A percentile compares a stretch with the other conserved stretches of the same genome.
Conservation (phyloP, 169 alveolate genomes). For the Plasmodium malariae region DNA sequence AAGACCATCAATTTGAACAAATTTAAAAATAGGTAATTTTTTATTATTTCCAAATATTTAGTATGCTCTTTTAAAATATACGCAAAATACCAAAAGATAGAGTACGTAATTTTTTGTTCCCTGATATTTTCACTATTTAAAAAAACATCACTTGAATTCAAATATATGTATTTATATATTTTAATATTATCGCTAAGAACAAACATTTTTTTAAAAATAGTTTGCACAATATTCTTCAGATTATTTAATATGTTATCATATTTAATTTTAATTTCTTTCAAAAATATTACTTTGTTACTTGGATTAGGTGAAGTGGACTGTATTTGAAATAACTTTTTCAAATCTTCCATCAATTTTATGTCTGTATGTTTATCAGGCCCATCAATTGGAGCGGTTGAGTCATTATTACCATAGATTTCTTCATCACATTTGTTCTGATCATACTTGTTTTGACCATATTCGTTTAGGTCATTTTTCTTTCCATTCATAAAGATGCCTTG, state of each 20-base stretch:
- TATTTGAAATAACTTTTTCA: slow-evolving; percentile 12
- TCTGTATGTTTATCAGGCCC: slow-evolving; percentile 14
- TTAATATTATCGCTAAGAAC: slow-evolving; percentile 21
- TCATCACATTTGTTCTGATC: too few relatives aligned
- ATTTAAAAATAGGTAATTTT: slow-evolving; percentile 35
- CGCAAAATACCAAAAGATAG: slow-evolving; percentile 70
- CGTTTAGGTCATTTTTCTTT: not conserved
- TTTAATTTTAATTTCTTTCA: slow-evolving; percentile 61
- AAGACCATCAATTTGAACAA: slow-evolving; percentile 54
- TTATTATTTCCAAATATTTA: slow-evolving; percentile 50
- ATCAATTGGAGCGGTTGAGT: not conserved
- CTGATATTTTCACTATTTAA: not conserved
- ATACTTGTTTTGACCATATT: too few relatives aligned
- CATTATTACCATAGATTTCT: too few relatives aligned
- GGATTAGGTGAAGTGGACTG: not conserved
- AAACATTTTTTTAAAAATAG: slow-evolving; percentile 68
- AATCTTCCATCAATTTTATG: slow-evolving; percentile 37
- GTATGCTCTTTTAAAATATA: slow-evolving; percentile 44
- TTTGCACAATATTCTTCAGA: slow-evolving; percentile 16
- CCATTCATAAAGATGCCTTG: not conserved
- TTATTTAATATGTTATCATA: slow-evolving; percentile 36
- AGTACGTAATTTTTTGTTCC: slow-evolving; percentile 42
- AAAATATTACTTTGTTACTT: slow-evolving; percentile 23
- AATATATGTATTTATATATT: slow-evolving; percentile 52
- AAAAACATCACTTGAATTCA: slow-evolving; percentile 9